Base-by-base conservation (phyloP, 1,139 yeast genomes). In the Diutina catenulata region DNA sequence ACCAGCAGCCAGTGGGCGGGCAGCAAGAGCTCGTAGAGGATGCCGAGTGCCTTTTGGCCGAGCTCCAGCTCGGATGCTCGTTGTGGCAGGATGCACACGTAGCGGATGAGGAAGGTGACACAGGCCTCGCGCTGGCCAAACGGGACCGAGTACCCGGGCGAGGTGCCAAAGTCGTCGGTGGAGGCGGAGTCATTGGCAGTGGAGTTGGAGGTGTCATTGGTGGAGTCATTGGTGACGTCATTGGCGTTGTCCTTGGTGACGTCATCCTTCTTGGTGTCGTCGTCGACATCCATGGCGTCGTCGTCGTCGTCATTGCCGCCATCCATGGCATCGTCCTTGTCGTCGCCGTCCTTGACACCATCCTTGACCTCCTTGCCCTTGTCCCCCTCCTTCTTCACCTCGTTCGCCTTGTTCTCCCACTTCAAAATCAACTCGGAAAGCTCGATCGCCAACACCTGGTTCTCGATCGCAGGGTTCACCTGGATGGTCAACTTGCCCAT, bases 401-500 rank as follows among this genome's bases (percentile, higher is more conserved):
- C 35, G 28, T 51, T 61, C 2, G 77, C 69, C 43, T 57, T 67
- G 15, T 64, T 68, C 56, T 88, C 97, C 99, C 99, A 93, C 39
- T 73, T 71, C 45, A 87, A 62, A 39, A 93, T 76, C 43, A 88
- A 58, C 43, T 86, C 95, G 0, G 95, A 94, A 42, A 91, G 59
- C 47, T 91, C 97, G 41, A 91, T 81, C 0, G 97, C 95, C 42
- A 88, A 61, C 0, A 74, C 68, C 53, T 86, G 95, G 48, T 82
- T 83, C 46, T 88, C 97, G 10, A 77, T 56, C 0, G 91, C 81
- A 3, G 94, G 79, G 48, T 80, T 84, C 6, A 91, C 77, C 51
- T 81, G 65, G 39, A 84, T 78, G 2, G 95, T 84, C 41, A 91
- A 64, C 52, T 88, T 87, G 19, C 95, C 95, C 88, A 93, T 82